Percentiles rank a stretch among this genome's conserved stretches.
Evolutionary conservation across 768 basidiomycete genomes (phyloP).

Genomic region (Dentipellis sp.): DNA sequence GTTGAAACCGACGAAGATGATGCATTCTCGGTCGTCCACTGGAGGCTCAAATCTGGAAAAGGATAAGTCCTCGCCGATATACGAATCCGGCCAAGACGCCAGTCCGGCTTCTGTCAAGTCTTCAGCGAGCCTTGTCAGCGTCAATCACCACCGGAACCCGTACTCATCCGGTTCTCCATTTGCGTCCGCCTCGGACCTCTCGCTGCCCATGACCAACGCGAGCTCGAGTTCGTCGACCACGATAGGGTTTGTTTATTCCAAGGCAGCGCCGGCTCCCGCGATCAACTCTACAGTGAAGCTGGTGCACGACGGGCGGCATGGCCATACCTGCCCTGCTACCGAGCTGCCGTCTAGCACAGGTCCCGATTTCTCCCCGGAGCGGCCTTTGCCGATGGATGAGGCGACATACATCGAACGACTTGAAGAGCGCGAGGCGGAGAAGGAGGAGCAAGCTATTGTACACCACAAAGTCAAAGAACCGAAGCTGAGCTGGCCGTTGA

Average conservation of each 20-base stretch:
- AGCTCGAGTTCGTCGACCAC: constrained; percentile 1
- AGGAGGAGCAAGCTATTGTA: background rate
- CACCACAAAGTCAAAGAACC: background rate
- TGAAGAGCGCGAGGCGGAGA: background rate
- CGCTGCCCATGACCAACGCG: background rate
- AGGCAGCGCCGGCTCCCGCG: constrained; percentile 7
- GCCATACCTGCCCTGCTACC: constrained; percentile 3
- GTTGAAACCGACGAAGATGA: background rate
- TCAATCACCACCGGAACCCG: background rate
- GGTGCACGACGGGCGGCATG: constrained; percentile 9
- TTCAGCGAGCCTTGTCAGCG: background rate
- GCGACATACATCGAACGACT: background rate
- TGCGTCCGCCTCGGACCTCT: constrained; percentile 10
- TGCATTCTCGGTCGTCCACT: constrained; percentile 2
- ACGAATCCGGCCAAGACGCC: background rate
- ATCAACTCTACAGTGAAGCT: constrained; percentile 13
- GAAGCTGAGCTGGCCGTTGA: constrained; percentile 11
- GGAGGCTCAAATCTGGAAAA: background rate
- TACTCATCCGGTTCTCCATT: background rate
- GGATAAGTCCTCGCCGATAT: constrained; percentile 1
- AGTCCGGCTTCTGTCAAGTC: background rate
- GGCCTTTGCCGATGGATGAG: background rate
- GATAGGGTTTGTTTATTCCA: constrained; percentile 6
- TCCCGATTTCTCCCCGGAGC: background rate
- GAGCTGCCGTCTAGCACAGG: constrained; percentile 8